phyloP scores from a whole-genome alignment of 148 eudicot genomes.

The Chenopodium formosanum region DNA sequence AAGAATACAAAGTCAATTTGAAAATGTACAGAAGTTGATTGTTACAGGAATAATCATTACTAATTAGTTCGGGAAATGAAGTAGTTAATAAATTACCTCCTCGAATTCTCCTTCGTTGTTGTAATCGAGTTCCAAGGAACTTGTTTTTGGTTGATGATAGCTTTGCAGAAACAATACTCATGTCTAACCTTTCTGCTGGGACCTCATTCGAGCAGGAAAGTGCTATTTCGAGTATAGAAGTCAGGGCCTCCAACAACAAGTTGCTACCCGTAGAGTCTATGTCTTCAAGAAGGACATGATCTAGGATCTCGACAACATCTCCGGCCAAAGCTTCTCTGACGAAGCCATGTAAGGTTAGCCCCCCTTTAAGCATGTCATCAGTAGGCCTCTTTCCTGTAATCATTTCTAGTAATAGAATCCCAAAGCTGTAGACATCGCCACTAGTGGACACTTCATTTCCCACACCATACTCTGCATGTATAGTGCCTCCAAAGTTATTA shows the following conservation, averaged over 20 bases:
- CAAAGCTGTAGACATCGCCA: not conserved
- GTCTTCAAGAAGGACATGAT: not conserved
- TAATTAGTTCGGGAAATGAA: no score
- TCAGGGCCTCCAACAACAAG: not conserved
- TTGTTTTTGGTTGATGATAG: not conserved
- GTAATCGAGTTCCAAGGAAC: not conserved
- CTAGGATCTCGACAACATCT: not conserved
- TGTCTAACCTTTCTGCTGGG: constrained; percentile 7
- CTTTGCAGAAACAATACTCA: constrained; percentile 16
- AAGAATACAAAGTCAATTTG: no score
- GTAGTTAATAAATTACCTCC: not conserved
- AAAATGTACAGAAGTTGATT: no score
- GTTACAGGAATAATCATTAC: no score
- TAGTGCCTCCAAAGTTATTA: not conserved
- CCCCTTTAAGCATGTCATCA: not conserved
- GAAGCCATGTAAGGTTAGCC: not conserved
- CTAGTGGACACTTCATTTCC: not conserved
- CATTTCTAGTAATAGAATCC: not conserved
- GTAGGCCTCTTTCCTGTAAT: not conserved
- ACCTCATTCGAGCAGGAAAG: constrained; percentile 9
- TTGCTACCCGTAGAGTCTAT: not conserved
- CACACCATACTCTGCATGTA: not conserved
- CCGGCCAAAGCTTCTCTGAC: not conserved
- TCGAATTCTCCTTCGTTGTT: not conserved
- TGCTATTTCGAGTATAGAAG: constrained; percentile 9